Conservation (phyloP, 73 alveolate genomes). For the Paramecium tetraurelia region DNA sequence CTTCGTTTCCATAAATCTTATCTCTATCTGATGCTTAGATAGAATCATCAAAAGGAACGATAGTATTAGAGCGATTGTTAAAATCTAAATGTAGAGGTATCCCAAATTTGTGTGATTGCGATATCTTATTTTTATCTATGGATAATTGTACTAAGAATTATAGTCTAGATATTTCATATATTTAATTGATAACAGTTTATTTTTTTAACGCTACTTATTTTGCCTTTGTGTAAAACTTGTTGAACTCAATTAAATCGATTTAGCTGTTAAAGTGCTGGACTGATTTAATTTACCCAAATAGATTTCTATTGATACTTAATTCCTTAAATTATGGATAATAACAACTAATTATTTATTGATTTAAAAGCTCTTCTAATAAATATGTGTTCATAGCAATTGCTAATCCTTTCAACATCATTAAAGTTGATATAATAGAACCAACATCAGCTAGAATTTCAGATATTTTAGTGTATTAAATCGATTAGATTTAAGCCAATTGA, state of each 20-base stretch:
- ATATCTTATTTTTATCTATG: background rate
- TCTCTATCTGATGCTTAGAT: background rate
- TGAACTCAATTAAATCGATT: background rate
- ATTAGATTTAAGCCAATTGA: background rate
- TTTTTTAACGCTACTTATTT: background rate
- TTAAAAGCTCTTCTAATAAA: background rate
- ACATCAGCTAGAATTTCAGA: slow-evolving; percentile 20
- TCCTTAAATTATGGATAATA: background rate
- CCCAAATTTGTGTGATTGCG: background rate
- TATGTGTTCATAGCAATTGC: background rate
- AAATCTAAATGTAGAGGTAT: background rate
- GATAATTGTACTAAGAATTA: background rate
- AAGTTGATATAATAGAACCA: slow-evolving; percentile 6
- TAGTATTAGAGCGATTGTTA: background rate
- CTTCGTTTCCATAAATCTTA: background rate
- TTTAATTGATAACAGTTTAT: background rate
- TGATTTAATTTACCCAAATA: background rate
- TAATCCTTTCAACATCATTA: background rate
- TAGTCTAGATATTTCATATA: background rate
- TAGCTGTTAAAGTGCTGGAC: background rate
- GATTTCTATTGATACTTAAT: background rate
- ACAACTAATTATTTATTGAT: background rate
- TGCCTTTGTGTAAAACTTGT: background rate
- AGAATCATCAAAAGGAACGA: background rate
- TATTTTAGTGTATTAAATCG: background rate